A percentile compares a stretch with the other conserved stretches of the same genome.
Evolutionary conservation across 192 early-diverging fungal genomes (phyloP).

Genomic region (Coemansia sp.): DNA sequence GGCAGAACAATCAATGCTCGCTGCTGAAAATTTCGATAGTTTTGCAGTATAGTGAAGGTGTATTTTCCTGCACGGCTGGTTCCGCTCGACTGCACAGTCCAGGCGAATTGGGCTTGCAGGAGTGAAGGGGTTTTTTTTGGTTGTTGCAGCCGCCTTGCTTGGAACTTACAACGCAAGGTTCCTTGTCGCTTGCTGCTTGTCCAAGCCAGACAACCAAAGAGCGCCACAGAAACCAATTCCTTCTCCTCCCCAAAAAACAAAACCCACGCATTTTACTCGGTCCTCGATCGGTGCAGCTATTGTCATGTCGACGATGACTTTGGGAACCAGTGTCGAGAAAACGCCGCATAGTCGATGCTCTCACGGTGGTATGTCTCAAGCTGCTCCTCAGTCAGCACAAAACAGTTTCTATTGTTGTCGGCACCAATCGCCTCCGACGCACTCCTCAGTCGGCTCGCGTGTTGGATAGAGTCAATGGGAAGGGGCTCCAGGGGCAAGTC

Average conservation of each 20-base stretch:
- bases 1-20: not conserved
- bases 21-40: not conserved
- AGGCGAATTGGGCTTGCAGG: not conserved
- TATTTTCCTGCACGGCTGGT: not conserved
- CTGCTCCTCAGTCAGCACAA: conserved; percentile 47
- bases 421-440: conserved; percentile 34
- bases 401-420: conserved; percentile 27
- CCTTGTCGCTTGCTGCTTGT: not conserved
- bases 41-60: not conserved
- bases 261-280: not conserved
- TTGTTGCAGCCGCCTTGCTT: conserved; percentile 3
- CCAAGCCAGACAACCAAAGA: not conserved
- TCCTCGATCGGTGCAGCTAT: not conserved
- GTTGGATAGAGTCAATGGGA: conserved; percentile 21
- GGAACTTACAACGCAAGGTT: not conserved
- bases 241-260: not conserved
- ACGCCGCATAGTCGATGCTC: conserved; percentile 47
- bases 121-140: too few relatives aligned
- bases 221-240: not conserved
- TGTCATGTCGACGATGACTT: conserved; percentile 19
- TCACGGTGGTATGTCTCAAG: conserved; percentile 40
- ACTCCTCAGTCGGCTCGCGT: conserved; percentile 24
- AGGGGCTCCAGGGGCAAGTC: conserved; percentile 43
- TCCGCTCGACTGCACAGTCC: not conserved
- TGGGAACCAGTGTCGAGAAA: conserved; percentile 51